These are phyloP conservation scores for Colletotrichum chrysophilum DNA, from an alignment of 2,329 filamentous ascomycete species.

Conservation along the genomic window DNA sequence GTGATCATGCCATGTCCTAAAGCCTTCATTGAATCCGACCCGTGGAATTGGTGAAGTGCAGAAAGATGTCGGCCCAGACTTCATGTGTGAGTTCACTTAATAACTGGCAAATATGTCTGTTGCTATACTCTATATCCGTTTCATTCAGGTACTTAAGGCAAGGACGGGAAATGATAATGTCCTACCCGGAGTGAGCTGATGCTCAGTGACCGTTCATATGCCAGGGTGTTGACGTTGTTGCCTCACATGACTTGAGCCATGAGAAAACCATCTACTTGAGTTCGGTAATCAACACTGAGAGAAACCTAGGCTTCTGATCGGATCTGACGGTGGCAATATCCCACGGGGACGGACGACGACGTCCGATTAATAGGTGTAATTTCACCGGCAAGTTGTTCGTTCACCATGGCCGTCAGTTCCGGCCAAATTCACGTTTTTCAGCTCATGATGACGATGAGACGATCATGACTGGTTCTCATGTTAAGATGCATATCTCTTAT, in stretches of 20 bases:
- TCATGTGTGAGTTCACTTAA: not conserved
- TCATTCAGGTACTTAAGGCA: not conserved
- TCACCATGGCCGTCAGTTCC: accelerated
- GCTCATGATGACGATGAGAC: not conserved
- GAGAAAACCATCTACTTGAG: not conserved
- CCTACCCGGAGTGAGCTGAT: not conserved
- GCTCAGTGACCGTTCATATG: not conserved
- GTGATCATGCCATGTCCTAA: not conserved
- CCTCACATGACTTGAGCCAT: not conserved
- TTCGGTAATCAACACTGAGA: not conserved
- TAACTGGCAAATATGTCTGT: accelerated
- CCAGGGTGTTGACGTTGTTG: not conserved
- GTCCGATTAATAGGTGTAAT: not conserved
- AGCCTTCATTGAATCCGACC: not conserved
- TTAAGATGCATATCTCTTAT: not conserved
- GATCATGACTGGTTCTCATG: not conserved
- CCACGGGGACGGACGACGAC: not conserved
- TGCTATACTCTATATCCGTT: accelerated
- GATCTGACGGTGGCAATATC: not conserved
- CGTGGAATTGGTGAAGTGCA: not conserved
- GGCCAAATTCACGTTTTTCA: too few species aligned
- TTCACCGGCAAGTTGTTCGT: accelerated
- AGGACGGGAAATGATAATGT: not conserved
- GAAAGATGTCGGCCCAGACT: not conserved
- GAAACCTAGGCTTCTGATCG: not conserved